phyloP scores from a whole-genome alignment of 371 early-diverging fungal genomes.

The Apophysomyces elegans region DNA sequence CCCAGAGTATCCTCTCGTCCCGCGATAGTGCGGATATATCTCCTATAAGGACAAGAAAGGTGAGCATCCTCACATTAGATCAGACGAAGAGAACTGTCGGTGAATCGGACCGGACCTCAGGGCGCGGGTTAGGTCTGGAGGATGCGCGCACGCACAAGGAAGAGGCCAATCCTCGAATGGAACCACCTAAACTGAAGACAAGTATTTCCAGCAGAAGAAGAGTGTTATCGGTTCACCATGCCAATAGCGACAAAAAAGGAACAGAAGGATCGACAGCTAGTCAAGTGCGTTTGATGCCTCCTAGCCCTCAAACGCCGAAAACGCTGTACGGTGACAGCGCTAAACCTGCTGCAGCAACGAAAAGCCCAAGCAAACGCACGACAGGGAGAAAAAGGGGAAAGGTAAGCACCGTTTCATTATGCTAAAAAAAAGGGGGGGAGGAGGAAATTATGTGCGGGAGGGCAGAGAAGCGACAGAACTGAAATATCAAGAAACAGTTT shows the following conservation, averaged over 20 bases:
- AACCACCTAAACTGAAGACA: not conserved
- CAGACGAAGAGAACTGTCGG: conserved; percentile 10
- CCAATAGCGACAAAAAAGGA: not conserved
- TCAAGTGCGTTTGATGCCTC: not conserved
- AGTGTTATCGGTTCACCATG: not conserved
- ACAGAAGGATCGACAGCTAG: not conserved
- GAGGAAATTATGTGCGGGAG: not conserved
- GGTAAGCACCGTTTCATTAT: conserved; percentile 28
- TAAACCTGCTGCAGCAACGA: not conserved
- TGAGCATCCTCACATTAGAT: conserved; percentile 1
- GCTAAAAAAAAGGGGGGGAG: not conserved
- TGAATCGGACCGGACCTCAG: conserved; percentile 9
- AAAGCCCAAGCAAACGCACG: conserved; percentile 1
- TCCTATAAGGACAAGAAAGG: not conserved
- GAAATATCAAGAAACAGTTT: conserved; percentile 27
- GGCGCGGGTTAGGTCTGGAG: conserved; percentile 13
- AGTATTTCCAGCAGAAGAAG: not conserved
- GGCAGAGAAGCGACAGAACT: conserved; percentile 21
- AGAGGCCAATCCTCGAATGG: not conserved
- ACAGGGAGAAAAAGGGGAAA: conserved; percentile 48
- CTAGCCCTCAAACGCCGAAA: not conserved
- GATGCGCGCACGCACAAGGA: not conserved
- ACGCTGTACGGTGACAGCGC: conserved; percentile 3
- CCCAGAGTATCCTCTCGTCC: conserved; percentile 23
- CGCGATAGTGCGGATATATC: not conserved